Base-by-base conservation (phyloP, 345 rosid genomes). In the Rubroshorea leprosula region DNA sequence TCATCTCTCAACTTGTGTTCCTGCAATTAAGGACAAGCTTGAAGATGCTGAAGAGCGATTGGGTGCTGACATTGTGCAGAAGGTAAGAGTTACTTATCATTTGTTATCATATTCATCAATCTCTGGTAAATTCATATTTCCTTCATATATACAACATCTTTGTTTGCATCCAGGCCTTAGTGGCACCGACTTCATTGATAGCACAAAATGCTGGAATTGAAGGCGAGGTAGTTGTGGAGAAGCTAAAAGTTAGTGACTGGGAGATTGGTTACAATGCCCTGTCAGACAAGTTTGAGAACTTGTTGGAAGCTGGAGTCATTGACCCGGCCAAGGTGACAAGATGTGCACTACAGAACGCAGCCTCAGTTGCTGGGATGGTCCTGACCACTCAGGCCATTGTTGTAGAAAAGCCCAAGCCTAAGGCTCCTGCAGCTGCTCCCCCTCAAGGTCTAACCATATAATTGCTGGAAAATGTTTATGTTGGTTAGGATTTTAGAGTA, bases 381-480 rank as follows among this genome's bases (percentile, higher is more conserved):
- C 65, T 94, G 57, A 94, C 97, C 55, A 94, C 99, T 39, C 99
- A 93, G 60, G 99, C 99, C 72, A 93, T 90, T 29, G 97, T 93
- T 8, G 97, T 85, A 0, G 99, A 87, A 61, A 90, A 90, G 77
- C 60, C 87, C 0, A 89, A 78, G 78, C 87, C 90, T 12, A 92
- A 78, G 78, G 69, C 84, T 51, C 45, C 82, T 0, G 78, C 65
- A 0, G 83, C 72, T 23, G 86, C 87, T 25, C 0, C 89, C 5
- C 87, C 84, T 22, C 76, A 76, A 67, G 95, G 95, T 35, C 83
- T 83, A 25, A 15, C 73, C 1, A 62, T 92, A 61, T 89, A 71
- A 44, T 44, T n/a, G 5, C 17, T 16, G 14, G 4, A 1, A 14
- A 0, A 9, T 44, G 47, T 9, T 13, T 44, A 44, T 14, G 47